Base-by-base conservation (phyloP, 202 grass and related monocot genomes). In the Saccharum hybrid region DNA sequence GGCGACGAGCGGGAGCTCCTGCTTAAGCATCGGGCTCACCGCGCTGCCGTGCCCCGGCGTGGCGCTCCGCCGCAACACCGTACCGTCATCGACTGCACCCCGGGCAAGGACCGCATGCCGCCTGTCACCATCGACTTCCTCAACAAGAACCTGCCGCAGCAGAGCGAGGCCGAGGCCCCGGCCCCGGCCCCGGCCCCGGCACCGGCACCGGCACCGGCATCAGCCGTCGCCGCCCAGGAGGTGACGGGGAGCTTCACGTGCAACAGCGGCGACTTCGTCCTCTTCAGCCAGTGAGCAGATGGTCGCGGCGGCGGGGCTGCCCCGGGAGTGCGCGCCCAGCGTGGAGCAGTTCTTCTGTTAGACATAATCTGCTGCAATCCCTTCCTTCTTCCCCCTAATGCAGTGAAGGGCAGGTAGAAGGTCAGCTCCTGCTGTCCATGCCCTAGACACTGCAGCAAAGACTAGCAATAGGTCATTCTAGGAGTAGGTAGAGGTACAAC, bases 1-100 rank as follows among this genome's bases (percentile, higher is more conserved):
- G 5, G 2, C 40, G 4, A n/a, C 6, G 8, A 23, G 13, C 3
- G 79, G 68, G 16, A 1, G 0, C 2, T 0, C 0, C 57, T 4
- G n/a, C n/a, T 0, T 54, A 16, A n/a, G 0, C 12, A 11, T 71
- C 13, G 19, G 8, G 3, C 7, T 10, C 4, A 39, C 13, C 39
- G 31, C 33, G 10, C 18, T 8, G 42, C 54, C 30, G 14, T 72
- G 83, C 66, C 41, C 56, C 8, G 30, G 66, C 56, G 10, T 79
- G 5, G 56, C 28, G n/a, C 40, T 85, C 31, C 19, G 40, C 52
- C 23, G 78, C 38, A 21, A 1, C 10, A 26, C 26, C 26, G 26
- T 26, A 19, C 68, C 54, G 68, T 63, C 68, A 63, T 82, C 56
- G 52, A 73, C 68, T 48, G 68, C 80, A 14, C 8, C 14, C 39